Conservation (phyloP, 805 yeast species). For the Ogataea sp. region DNA sequence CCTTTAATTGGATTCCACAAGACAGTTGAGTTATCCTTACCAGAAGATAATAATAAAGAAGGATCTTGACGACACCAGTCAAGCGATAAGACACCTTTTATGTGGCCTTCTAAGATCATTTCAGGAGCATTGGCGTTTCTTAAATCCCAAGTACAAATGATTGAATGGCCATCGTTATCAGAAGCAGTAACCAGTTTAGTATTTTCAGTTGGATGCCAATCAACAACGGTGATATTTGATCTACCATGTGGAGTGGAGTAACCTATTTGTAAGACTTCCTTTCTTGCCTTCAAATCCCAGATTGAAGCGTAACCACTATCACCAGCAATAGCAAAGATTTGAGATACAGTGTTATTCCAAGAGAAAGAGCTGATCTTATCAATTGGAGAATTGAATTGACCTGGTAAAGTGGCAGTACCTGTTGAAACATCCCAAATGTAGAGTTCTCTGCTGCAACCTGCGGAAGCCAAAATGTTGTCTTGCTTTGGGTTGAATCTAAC, state of each 20-base stretch:
- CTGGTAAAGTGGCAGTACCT: slow-evolving; percentile 54
- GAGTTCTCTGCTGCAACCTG: slow-evolving; percentile 85
- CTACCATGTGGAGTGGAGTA: slow-evolving; percentile 52
- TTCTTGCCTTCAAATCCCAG: slow-evolving; percentile 85
- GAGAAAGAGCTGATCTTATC: slow-evolving; percentile 77
- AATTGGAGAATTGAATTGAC: slow-evolving; percentile 68
- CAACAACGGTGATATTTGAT: slow-evolving; percentile 71
- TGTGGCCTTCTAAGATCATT: slow-evolving; percentile 65
- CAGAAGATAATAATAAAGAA: slow-evolving; percentile 74
- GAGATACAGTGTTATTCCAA: slow-evolving; percentile 80
- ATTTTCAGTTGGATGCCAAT: slow-evolving; percentile 90
- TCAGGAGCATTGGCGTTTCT: slow-evolving; percentile 93
- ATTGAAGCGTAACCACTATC: slow-evolving; percentile 80
- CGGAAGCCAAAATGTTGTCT: slow-evolving; percentile 68
- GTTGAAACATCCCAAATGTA: slow-evolving; percentile 82
- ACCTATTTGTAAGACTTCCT: slow-evolving; percentile 81
- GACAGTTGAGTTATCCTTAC: slow-evolving; percentile 80
- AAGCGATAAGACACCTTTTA: slow-evolving; percentile 78
- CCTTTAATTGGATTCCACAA: slow-evolving; percentile 88
- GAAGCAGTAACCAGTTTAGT: slow-evolving; percentile 87
- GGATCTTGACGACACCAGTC: slow-evolving; percentile 93
- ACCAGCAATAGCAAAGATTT: slow-evolving; percentile 87
- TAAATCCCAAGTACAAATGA: slow-evolving; percentile 86
- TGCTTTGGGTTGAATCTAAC: slow-evolving; percentile 74
- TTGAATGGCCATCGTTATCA: slow-evolving; percentile 70